These are phyloP conservation scores for Neoboletus magnificus DNA, from an alignment of 768 basidiomycete genomes.

Conservation along the genomic window DNA sequence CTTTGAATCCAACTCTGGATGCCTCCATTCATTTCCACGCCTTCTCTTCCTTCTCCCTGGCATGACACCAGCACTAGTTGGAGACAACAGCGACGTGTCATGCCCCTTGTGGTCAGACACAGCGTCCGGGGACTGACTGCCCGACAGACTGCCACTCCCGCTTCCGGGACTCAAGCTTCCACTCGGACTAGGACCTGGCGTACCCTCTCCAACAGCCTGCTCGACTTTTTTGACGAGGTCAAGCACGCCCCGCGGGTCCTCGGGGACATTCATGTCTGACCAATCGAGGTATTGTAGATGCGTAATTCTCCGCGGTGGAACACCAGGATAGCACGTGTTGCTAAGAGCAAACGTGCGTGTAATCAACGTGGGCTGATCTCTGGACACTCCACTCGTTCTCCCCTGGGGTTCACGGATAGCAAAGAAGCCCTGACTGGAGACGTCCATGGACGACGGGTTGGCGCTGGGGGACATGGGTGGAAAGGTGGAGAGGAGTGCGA, in stretches of 20 bases:
- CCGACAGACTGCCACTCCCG: conserved; percentile 14
- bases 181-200: conserved; percentile 30
- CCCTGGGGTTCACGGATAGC: conserved; percentile 26
- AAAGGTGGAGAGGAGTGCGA: conserved; percentile 49
- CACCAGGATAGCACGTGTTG: conserved; percentile 56
- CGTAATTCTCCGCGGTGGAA: conserved; percentile 61
- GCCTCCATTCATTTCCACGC: conserved; percentile 27
- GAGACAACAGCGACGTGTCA: conserved; percentile 14
- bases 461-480: conserved; percentile 32
- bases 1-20: conserved; percentile 46
- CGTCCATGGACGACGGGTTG: conserved; percentile 34
- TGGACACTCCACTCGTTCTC: conserved; percentile 7
- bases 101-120: conserved; percentile 1
- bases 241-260: conserved; percentile 72
- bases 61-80: conserved; percentile 7
- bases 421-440: conserved; percentile 35
- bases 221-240: conserved; percentile 72
- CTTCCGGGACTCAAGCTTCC: conserved; percentile 22
- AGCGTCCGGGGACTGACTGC: conserved; percentile 17
- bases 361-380: conserved; percentile 35
- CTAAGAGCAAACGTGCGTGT: conserved; percentile 67
- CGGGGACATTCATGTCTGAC: conserved; percentile 96
- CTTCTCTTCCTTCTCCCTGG: conserved; percentile 3
- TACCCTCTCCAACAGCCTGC: conserved; percentile 25
- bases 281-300: conserved; percentile 94